These are phyloP conservation scores for Chamaecyparis obtusa DNA, from an alignment of 75 land plant genomes.

Conservation along the genomic window DNA sequence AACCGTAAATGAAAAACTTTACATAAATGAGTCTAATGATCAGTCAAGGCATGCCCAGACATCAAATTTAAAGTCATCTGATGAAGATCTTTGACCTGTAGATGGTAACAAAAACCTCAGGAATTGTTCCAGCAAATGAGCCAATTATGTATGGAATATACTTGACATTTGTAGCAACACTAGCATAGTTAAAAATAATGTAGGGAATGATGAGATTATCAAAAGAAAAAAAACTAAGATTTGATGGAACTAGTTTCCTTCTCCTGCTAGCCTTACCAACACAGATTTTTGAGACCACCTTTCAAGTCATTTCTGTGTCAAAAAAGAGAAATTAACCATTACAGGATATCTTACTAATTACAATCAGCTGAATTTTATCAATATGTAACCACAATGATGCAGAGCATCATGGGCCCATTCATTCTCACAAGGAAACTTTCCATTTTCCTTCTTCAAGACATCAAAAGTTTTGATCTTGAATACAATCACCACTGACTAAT, in stretches of 20 bases:
- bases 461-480: too few relatives aligned
- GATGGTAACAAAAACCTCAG: conserved; percentile 83
- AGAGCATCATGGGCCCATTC: too few relatives aligned
- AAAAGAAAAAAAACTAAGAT: conserved; percentile 67
- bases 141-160: conserved; percentile 84
- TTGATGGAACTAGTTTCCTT: conserved; percentile 82
- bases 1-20: not conserved
- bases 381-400: not conserved
- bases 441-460: too few relatives aligned
- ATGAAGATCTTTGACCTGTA: conserved; percentile 64
- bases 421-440: too few relatives aligned
- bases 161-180: conserved; percentile 84
- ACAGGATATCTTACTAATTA: not conserved
- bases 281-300: conserved; percentile 89
- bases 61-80: not conserved
- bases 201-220: conserved; percentile 92
- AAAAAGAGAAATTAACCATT: not conserved
- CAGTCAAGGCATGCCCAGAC: not conserved
- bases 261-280: conserved; percentile 74
- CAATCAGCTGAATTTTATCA: not conserved
- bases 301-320: conserved; percentile 62
- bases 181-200: conserved; percentile 81
- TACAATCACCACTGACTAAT: too few relatives aligned
- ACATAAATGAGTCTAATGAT: not conserved
- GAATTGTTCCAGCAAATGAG: conserved; percentile 72